Evolutionary conservation across 208 protist genomes (phyloP).

Genomic region (Strigomonas culicis): DNA sequence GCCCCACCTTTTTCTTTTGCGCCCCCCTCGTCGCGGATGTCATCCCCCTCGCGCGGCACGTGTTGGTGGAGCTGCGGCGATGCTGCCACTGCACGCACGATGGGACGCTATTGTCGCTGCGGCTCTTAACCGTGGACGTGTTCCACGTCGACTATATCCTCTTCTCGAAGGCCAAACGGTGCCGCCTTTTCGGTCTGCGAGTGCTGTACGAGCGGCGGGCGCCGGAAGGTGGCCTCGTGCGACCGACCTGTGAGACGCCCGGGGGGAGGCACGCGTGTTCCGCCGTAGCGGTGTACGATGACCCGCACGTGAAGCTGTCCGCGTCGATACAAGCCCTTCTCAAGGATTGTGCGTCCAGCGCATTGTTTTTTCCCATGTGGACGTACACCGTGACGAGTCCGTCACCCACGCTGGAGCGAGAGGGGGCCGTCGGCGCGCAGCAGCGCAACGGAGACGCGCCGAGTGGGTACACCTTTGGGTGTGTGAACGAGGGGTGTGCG

Average conservation of each 20-base stretch:
- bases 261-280: background rate
- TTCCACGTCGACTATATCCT: constrained; percentile 47
- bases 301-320: background rate
- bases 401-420: background rate
- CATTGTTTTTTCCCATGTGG: constrained; percentile 50
- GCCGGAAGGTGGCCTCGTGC: constrained; percentile 4
- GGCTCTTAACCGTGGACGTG: constrained; percentile 43
- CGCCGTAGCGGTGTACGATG: background rate
- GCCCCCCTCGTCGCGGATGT: constrained; percentile 51
- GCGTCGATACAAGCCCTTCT: constrained; percentile 20
- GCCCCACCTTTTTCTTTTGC: constrained; percentile 47
- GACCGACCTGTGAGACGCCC: background rate
- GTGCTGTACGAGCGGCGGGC: constrained; percentile 15
- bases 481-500: constrained; percentile 11
- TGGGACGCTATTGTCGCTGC: background rate
- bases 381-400: constrained; percentile 13
- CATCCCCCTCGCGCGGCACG: constrained; percentile 22
- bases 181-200: constrained; percentile 45
- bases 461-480: constrained; percentile 7
- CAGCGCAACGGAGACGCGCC: background rate
- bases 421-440: background rate
- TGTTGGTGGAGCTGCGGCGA: constrained; percentile 18
- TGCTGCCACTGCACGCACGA: background rate
- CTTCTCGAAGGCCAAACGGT: constrained; percentile 19
- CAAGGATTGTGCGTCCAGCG: constrained; percentile 11